Evolutionary conservation across 768 basidiomycete species (phyloP).

Genomic region (Leccinum barrowsii): DNA sequence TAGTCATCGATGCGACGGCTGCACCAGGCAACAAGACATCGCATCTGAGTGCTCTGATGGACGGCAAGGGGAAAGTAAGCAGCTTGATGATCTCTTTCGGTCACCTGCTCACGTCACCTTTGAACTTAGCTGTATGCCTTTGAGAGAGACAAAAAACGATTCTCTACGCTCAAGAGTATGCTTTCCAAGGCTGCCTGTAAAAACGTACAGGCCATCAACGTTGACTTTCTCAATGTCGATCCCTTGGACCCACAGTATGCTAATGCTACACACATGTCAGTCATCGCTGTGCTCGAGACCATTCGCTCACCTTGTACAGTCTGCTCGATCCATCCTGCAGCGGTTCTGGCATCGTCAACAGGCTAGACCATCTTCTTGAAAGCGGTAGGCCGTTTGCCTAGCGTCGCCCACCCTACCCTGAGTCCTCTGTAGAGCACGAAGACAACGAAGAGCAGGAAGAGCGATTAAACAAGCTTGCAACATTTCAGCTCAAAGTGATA

Average conservation of each 20-base stretch:
- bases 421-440: constrained; percentile 45
- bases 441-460: constrained; percentile 56
- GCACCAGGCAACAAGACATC: constrained; percentile 99
- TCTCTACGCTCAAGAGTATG: constrained; percentile 82
- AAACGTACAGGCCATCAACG: constrained; percentile 73
- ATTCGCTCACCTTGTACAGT: constrained; percentile 36
- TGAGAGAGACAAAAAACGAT: constrained; percentile 81
- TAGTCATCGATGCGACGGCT: constrained; percentile 90
- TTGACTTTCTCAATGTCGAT: constrained; percentile 81
- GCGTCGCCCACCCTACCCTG: constrained; percentile 1
- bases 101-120: not conserved
- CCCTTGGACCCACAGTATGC: constrained; percentile 61
- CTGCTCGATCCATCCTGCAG: constrained; percentile 96
- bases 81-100: not conserved
- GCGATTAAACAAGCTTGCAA: constrained; percentile 77
- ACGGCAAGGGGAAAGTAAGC: constrained; percentile 70
- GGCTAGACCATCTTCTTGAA: constrained; percentile 80
- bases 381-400: constrained; percentile 45
- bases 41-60: constrained; percentile 86
- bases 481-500: constrained; percentile 89
- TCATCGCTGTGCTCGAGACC: constrained; percentile 2
- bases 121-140: constrained; percentile 74
- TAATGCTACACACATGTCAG: constrained; percentile 84
- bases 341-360: constrained; percentile 88
- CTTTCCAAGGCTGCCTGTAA: constrained; percentile 75